Evolutionary conservation across 176 grass and related monocot genomes (phyloP).

Genomic region (Puccinellia tenuiflora): DNA sequence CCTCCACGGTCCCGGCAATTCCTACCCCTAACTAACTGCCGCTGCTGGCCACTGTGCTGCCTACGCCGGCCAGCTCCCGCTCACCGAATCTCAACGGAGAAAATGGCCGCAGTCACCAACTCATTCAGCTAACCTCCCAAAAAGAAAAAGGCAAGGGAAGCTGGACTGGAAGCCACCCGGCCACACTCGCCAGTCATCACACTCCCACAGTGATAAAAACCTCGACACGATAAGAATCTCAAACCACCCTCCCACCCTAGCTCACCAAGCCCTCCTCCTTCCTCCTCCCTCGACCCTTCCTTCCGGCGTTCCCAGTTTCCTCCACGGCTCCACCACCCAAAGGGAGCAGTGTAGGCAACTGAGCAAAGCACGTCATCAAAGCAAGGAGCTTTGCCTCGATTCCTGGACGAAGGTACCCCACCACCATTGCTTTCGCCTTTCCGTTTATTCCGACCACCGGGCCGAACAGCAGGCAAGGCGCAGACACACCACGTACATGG

Average conservation of each 20-base stretch:
- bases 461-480: background rate
- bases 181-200: background rate
- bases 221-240: conserved; percentile 34
- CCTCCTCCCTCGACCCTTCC: background rate
- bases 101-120: background rate
- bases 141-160: background rate
- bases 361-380: conserved; percentile 39
- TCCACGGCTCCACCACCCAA: conserved; percentile 16
- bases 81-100: background rate
- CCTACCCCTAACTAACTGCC: conserved; percentile 22
- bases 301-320: conserved; percentile 1
- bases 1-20: background rate
- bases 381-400: conserved; percentile 16
- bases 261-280: background rate
- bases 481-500: conserved; percentile 15
- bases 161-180: background rate
- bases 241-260: background rate
- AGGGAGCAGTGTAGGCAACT: background rate
- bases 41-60: background rate
- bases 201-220: conserved; percentile 23
- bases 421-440: background rate
- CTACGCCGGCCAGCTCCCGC: background rate
- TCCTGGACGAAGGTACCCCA: background rate
- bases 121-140: conserved; percentile 18
- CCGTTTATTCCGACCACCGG: background rate